Base-by-base conservation (phyloP, 2,329 filamentous ascomycete species). In the Paraphoma sp. region DNA sequence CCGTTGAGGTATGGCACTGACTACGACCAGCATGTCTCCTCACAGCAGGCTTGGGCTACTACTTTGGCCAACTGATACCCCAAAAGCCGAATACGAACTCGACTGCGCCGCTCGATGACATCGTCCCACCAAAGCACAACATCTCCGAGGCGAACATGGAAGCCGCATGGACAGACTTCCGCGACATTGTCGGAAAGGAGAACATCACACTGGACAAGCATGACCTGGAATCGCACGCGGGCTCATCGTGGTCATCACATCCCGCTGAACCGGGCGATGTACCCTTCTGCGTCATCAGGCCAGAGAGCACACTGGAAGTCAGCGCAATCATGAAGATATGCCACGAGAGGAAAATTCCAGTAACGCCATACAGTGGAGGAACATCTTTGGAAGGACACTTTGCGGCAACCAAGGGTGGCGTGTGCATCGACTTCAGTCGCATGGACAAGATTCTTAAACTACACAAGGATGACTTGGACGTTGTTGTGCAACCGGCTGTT, bases 351-450 rank as follows among this genome's bases (percentile, higher is more conserved):
- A 83, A 84, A 54, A 95, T 97, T 60, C 93, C 93, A 5, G 92
- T 97, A 23, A 93, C 91, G 3, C 89, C 89, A 2, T 96, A 93
- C 79, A 92, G 89, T 54, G 93, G 93, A 43, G 93, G 93, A 33
- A 97, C 93, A 7, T 93, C 90, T 69, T 81, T 97, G 31, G 93
- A 97, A 78, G 93, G 93, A 1, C 92, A 97, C 76, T 96, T 91
- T 76, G 88, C 92, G 1, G 87, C 92, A 2, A 97, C 92, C 14
- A 82, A 88, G 63, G 90, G 91, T 54, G 93, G 93, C 17, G 87
- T 97, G 31, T 94, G 91, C 67, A 85, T 97, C 68, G 92, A 97
- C 76, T 96, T 97, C 75, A 84, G 84, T 48, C 85, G 89, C 58
- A 97, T 97, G 93, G 86, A 94, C 78, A 86, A 89, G 72, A 88